Evolutionary conservation across 1,139 yeast genomes (phyloP).

Genomic region (Suhomyces bribrorum): DNA sequence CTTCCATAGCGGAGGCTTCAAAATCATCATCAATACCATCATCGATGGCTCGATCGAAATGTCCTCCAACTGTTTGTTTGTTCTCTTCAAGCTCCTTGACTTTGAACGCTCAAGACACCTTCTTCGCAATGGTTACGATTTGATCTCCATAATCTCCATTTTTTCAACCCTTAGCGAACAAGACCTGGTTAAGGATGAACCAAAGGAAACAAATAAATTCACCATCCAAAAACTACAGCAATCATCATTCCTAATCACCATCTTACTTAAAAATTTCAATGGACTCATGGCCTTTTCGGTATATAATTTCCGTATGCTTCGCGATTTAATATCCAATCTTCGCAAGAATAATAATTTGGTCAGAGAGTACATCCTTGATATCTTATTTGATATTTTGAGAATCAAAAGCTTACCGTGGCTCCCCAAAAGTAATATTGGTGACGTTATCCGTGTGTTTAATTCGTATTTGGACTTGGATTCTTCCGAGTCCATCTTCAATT

Average conservation of each 20-base stretch:
- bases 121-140: constrained; percentile 62
- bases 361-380: constrained; percentile 67
- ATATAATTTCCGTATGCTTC: constrained; percentile 57
- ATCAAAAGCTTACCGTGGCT: constrained; percentile 66
- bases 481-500: constrained; percentile 4
- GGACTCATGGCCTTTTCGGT: constrained; percentile 72
- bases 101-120: constrained; percentile 56
- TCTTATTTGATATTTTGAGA: constrained; percentile 66
- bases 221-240: constrained; percentile 51
- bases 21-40: constrained; percentile 56
- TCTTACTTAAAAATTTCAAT: constrained; percentile 69
- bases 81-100: constrained; percentile 63
- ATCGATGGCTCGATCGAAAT: constrained; percentile 65
- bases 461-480: constrained; percentile 1
- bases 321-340: constrained; percentile 62
- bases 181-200: constrained; percentile 21
- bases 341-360: constrained; percentile 56
- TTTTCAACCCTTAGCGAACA: constrained; percentile 38
- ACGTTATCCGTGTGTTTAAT: constrained; percentile 21
- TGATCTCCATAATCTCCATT: constrained; percentile 62
- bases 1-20: constrained; percentile 65
- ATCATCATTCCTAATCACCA: constrained; percentile 60
- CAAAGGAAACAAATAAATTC: constrained; percentile 6
- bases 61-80: constrained; percentile 55
- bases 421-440: constrained; percentile 35